Evolutionary conservation across 2,329 filamentous ascomycete species (phyloP).

Genomic region (Clonostachys solani): DNA sequence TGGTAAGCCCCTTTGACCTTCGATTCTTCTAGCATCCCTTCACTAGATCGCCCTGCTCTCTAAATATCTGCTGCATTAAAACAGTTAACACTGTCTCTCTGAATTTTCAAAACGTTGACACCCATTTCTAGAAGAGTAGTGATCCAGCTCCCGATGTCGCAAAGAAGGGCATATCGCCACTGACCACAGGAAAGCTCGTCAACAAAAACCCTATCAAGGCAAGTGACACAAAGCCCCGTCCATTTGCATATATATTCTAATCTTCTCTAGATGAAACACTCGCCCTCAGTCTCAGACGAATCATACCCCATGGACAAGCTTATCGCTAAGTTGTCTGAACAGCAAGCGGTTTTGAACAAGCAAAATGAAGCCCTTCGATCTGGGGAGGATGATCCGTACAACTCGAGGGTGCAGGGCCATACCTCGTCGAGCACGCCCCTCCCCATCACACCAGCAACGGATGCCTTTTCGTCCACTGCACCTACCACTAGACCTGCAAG

Average conservation of each 20-base stretch:
- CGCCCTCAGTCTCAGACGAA: constrained; percentile 27
- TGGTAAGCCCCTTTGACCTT: too few species aligned
- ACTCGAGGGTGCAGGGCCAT: constrained; percentile 35
- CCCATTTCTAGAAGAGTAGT: too few species aligned
- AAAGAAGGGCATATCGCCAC: constrained; percentile 40
- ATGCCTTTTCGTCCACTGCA: constrained; percentile 42
- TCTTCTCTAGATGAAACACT: constrained; percentile 35
- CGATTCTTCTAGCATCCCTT: too few species aligned
- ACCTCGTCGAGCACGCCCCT: constrained; percentile 53
- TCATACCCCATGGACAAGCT: constrained; percentile 65
- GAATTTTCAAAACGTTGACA: too few species aligned
- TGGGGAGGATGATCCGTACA: constrained; percentile 27
- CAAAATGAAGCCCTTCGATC: constrained; percentile 50
- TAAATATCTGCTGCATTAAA: too few species aligned
- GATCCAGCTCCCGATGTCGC: neutral
- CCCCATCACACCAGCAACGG: constrained; percentile 58
- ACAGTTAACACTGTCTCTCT: too few species aligned
- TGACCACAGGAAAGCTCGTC: constrained; percentile 49
- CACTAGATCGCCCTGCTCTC: too few species aligned
- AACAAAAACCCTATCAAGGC: constrained; percentile 54
- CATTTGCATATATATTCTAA: neutral
- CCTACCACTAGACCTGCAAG: constrained; percentile 50
- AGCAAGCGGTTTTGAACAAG: constrained; percentile 55
- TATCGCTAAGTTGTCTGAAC: constrained; percentile 69
- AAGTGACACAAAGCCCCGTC: constrained; percentile 7